Percentiles rank a stretch among this genome's conserved stretches.
These are phyloP conservation scores for Cruciata laevipes DNA, from an alignment of 257 asterid species.

Conservation along the genomic window DNA sequence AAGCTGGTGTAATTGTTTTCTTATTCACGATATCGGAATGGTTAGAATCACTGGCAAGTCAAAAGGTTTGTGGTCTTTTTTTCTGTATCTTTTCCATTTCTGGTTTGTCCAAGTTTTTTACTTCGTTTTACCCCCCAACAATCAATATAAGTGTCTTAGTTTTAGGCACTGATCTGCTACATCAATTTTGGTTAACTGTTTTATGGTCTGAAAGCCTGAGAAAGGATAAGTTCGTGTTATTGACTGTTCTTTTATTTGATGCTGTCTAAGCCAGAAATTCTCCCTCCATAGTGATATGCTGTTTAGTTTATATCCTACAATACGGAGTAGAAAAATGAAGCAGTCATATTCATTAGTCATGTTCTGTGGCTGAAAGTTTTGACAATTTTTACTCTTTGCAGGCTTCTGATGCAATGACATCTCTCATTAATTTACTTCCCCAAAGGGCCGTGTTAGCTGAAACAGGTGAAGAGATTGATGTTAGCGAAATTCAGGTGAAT, in stretches of 20 bases:
- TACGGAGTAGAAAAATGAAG: background rate
- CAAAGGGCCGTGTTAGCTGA: conserved; percentile 72
- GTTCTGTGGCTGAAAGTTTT: background rate
- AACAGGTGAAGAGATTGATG: conserved; percentile 61
- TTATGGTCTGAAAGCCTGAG: conserved; percentile 33
- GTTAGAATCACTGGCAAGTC: conserved; percentile 80
- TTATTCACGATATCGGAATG: conserved; percentile 74
- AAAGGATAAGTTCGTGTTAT: background rate
- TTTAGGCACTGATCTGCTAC: background rate
- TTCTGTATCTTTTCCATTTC: background rate
- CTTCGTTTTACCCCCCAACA: background rate
- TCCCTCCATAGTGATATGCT: background rate
- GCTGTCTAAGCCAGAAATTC: background rate
- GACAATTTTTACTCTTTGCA: conserved; percentile 2
- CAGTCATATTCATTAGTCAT: background rate
- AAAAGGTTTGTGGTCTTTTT: conserved; percentile 40
- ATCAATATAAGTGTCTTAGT: background rate
- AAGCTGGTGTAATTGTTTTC: conserved; percentile 79
- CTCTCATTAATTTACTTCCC: conserved; percentile 64
- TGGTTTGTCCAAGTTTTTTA: background rate
- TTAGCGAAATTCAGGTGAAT: conserved; percentile 54
- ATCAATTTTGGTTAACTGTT: conserved; percentile 42
- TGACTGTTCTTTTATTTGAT: background rate
- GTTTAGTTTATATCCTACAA: background rate
- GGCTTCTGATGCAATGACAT: conserved; percentile 69